These are phyloP conservation scores for Symbiodinium pilosum DNA, from an alignment of 73 alveolate genomes.

Conservation along the genomic window DNA sequence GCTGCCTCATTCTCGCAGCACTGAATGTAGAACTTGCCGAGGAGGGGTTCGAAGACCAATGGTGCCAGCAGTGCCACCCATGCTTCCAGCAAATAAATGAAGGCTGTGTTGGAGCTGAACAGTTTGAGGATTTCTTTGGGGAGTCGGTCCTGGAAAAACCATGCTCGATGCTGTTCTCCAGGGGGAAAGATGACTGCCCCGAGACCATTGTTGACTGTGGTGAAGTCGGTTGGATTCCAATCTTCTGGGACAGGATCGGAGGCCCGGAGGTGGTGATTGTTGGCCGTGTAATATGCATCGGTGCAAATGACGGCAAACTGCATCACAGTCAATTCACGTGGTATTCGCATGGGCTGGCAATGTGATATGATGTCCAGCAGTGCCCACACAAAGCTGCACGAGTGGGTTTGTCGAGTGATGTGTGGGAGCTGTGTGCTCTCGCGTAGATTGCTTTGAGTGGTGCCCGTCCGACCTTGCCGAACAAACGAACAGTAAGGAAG, in stretches of 20 bases:
- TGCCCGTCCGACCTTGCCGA: background rate
- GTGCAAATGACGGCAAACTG: background rate
- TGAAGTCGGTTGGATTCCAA: background rate
- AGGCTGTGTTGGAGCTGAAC: background rate
- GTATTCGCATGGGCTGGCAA: background rate
- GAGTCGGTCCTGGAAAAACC: background rate
- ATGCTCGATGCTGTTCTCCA: background rate
- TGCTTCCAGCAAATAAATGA: background rate
- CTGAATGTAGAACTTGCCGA: background rate
- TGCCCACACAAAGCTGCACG: background rate
- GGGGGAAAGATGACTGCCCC: background rate
- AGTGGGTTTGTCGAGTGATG: background rate
- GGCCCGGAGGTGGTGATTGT: background rate
- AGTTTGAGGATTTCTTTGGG: background rate
- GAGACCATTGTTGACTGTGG: background rate
- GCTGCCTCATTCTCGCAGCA: background rate
- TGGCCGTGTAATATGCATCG: background rate
- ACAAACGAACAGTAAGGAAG: background rate
- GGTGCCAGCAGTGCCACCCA: background rate
- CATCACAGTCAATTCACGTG: background rate
- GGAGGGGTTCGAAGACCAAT: background rate
- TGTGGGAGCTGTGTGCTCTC: background rate
- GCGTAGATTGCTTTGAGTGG: background rate
- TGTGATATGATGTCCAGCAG: background rate
- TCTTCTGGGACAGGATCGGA: background rate